phyloP scores from a whole-genome alignment of 106 monocot genomes.

The Dendrobium nobile region DNA sequence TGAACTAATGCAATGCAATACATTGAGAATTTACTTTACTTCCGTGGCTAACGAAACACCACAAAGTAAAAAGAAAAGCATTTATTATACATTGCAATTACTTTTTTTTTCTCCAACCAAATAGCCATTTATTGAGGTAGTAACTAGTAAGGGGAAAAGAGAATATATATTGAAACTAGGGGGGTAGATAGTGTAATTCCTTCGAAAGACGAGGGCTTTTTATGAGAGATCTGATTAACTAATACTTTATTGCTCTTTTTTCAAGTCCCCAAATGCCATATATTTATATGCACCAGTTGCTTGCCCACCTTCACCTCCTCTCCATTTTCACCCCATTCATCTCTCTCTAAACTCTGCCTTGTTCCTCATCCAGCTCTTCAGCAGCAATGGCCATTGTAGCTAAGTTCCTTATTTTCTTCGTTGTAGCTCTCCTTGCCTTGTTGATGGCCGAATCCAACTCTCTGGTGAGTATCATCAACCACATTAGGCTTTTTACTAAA shows the following conservation, averaged over 20 bases:
- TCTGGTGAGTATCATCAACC: background rate
- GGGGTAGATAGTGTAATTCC: background rate
- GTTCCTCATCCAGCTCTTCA: background rate
- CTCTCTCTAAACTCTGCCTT: background rate
- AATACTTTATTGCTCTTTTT: too few relatives aligned
- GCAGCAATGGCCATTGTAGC: slow-evolving; percentile 8
- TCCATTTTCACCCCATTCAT: background rate
- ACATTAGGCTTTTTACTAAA: background rate
- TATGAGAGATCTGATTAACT: too few relatives aligned
- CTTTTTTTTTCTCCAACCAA: too few relatives aligned
- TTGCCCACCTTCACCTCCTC: background rate
- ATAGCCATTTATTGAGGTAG: too few relatives aligned
- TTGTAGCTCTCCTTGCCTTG: background rate
- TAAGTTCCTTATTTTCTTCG: background rate
- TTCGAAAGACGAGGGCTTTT: background rate
- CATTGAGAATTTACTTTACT: too few relatives aligned
- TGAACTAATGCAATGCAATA: too few relatives aligned
- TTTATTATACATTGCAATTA: too few relatives aligned
- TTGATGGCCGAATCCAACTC: background rate
- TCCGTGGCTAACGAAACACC: too few relatives aligned
- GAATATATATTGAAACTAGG: background rate
- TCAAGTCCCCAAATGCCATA: too few relatives aligned
- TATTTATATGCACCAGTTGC: background rate
- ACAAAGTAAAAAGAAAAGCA: too few relatives aligned
- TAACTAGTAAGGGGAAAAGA: too few relatives aligned